These are phyloP conservation scores for Fistulinella prunicolor DNA, from an alignment of 768 basidiomycete species.

Conservation along the genomic window DNA sequence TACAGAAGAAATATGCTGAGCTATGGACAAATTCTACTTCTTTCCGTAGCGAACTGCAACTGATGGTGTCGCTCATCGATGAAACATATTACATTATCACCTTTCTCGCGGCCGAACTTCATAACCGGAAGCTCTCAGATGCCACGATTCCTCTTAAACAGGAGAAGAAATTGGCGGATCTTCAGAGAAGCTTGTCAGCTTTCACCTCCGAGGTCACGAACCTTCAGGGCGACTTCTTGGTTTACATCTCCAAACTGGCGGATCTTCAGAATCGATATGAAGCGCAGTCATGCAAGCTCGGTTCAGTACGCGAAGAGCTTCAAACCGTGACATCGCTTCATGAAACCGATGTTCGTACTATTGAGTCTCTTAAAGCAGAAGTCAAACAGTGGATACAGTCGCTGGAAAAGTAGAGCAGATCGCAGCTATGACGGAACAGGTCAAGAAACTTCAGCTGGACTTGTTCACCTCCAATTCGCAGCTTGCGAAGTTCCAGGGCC, in stretches of 20 bases:
- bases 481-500: neutral
- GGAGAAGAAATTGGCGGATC: neutral
- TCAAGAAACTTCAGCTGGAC: neutral
- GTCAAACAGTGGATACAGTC: neutral
- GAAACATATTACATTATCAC: neutral
- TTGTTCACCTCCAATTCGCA: neutral
- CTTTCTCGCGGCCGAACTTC: neutral
- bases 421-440: neutral
- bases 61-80: neutral
- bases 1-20: conserved; percentile 1
- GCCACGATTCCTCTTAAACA: neutral
- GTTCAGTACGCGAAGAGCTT: neutral
- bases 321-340: neutral
- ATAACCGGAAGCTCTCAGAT: neutral
- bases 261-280: neutral
- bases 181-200: neutral
- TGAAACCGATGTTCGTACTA: neutral
- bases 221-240: no score
- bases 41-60: neutral
- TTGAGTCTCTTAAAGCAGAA: neutral
- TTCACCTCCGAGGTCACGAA: no score
- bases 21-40: neutral
- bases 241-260: neutral
- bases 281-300: neutral
- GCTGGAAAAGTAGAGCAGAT: neutral